Evolutionary conservation across 495 filamentous ascomycete genomes (phyloP), one percentile per base, ranked within the genome.

Genomic region (Podospora fimiseda): DNA sequence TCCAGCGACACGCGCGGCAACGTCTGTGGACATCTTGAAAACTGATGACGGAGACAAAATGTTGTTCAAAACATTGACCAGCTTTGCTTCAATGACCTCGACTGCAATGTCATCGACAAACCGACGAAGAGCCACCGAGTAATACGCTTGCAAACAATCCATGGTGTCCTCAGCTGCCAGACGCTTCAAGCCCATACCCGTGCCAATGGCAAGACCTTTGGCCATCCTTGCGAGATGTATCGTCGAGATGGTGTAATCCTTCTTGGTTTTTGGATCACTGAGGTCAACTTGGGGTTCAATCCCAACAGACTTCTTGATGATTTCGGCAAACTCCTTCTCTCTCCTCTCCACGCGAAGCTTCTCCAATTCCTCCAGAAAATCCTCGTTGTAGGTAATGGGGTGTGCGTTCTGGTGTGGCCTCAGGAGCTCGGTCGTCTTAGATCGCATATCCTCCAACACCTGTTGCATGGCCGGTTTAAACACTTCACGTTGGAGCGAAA

Each of bases 51-150:
- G 71, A 1, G 70, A 70, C 43, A 77, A 61, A 36, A 80, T 74
- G 39, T 59, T 55, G 40, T 59, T 48, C 11, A 82, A 62, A 8
- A 58, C 55, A 15, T 54, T 56, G n/a, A 86, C 64, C 37, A 86
- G 71, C 59, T 79, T 80, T 22, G 73, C 70, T 47, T 87, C 83
- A 27, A 84, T 77, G 2, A 75, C 83, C 37, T 83, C 69, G 3
- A 73, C 74, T 14, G 77, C 71, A 21, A 86, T 55, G 40, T 86
- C 80, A 36, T 88, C 81, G n/a, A 83, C 64, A 59, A 88, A 84
- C 0, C 71, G 74, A 54, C 78, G 73, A 48, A 83, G 60, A 0
- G 83, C 76, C 57, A 86, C 76, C 84, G 85, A 47, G 36, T 81
- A 80, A 54, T 74, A 81, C 2, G 78, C 74, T 23, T 69, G 55